Conservation (phyloP, 768 basidiomycete genomes). For the Macrolepiota fuliginosa region DNA sequence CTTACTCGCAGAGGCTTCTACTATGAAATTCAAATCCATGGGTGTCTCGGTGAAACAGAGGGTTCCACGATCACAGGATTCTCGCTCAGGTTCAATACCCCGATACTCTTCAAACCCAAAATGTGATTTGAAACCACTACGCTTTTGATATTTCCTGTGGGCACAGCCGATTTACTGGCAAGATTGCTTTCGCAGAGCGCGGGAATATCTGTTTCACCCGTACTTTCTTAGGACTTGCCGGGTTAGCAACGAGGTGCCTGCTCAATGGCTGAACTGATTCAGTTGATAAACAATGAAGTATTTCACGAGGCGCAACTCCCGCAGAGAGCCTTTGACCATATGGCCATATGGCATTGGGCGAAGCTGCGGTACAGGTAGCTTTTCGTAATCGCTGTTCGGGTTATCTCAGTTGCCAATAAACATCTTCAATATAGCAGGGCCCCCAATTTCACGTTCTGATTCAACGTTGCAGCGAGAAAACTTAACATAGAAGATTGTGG, state of each 20-base stretch:
- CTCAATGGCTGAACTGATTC: neutral
- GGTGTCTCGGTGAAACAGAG: neutral
- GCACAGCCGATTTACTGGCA: neutral
- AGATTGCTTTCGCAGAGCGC: neutral
- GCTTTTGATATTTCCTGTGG: neutral
- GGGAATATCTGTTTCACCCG: constrained; percentile 10
- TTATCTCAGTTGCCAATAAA: neutral
- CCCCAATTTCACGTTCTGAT: no score
- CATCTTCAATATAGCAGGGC: no score
- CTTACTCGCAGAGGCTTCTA: neutral
- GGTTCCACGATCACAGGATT: neutral
- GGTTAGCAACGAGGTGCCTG: constrained; percentile 1
- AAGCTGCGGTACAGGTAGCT: neutral
- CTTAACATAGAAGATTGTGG: no score
- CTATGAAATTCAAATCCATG: neutral
- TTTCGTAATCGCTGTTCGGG: neutral
- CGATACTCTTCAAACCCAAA: neutral
- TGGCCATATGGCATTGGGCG: neutral
- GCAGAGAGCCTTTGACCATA: neutral
- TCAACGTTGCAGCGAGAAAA: no score
- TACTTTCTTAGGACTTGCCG: neutral
- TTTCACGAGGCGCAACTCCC: neutral
- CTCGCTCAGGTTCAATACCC: neutral
- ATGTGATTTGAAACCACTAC: neutral
- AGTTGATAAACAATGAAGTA: neutral